Conservation (phyloP, 768 basidiomycete species). For the Mycena pura region DNA sequence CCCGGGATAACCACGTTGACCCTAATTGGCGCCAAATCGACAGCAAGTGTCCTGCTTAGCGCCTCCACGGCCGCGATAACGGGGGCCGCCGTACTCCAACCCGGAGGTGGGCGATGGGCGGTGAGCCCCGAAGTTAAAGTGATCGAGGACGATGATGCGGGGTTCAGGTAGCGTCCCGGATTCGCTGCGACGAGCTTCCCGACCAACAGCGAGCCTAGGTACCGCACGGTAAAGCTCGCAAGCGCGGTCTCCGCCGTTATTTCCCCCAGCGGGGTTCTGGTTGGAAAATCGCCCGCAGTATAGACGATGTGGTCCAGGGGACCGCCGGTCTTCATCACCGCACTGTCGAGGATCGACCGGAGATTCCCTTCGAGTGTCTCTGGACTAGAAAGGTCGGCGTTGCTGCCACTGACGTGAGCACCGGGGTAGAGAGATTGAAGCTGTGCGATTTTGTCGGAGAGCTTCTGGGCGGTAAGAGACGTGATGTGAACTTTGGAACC, state of each 20-base stretch:
- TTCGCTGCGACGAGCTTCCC: constrained; percentile 10
- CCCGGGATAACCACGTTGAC: background rate
- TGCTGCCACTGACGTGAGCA: constrained; percentile 6
- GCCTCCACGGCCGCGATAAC: background rate
- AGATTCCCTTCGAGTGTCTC: constrained; percentile 6
- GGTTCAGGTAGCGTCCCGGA: background rate
- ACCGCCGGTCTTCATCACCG: constrained; percentile 1
- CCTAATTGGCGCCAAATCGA: constrained; percentile 5
- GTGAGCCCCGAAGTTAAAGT: background rate
- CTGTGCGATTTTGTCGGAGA: background rate
- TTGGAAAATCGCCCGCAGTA: background rate
- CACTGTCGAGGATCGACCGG: background rate
- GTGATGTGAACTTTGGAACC: constrained; percentile 14
- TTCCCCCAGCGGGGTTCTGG: background rate
- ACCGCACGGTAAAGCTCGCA: background rate
- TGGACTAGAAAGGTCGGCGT: constrained; percentile 2
- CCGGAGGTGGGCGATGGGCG: background rate
- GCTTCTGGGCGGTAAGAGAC: background rate
- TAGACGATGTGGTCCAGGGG: constrained; percentile 6
- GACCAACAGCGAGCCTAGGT: background rate
- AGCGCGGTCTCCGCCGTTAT: background rate
- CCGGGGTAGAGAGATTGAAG: constrained; percentile 5
- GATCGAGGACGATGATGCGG: background rate
- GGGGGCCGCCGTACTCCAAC: background rate
- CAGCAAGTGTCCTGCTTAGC: background rate